Conservation (phyloP, 2,329 filamentous ascomycete species). For the Claviceps maximensis region DNA sequence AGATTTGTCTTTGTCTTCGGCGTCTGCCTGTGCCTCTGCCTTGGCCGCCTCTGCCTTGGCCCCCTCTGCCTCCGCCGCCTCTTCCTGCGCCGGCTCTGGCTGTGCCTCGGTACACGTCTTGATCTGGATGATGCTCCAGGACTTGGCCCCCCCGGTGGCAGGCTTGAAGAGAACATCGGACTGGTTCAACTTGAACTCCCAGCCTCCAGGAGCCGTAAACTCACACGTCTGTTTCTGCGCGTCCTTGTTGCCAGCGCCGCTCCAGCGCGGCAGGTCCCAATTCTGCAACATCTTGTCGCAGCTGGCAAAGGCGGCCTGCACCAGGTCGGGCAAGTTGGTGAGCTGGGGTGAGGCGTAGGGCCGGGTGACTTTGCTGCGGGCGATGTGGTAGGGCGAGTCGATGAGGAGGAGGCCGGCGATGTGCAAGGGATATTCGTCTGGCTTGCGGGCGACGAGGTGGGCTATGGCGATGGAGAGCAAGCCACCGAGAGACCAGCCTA, state of each 20-base stretch:
- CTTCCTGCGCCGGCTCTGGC: background rate
- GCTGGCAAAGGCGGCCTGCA: constrained; percentile 17
- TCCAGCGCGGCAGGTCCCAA: constrained; percentile 17
- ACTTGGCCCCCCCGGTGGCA: constrained; percentile 2
- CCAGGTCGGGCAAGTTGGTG: constrained; percentile 12
- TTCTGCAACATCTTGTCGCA: constrained; percentile 18
- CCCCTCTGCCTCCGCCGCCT: constrained; percentile 1
- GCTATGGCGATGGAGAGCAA: constrained; percentile 15
- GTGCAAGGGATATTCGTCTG: constrained; percentile 10
- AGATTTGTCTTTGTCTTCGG: too few relatives aligned
- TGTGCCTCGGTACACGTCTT: background rate
- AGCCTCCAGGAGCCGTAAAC: constrained; percentile 8
- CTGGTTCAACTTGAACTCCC: constrained; percentile 8
- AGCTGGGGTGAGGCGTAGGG: constrained; percentile 10
- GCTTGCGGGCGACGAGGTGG: constrained; percentile 13
- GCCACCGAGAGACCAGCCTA: constrained; percentile 20
- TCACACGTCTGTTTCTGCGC: constrained; percentile 3
- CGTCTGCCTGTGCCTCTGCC: background rate
- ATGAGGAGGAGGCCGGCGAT: constrained; percentile 16
- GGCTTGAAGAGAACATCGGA: constrained; percentile 12
- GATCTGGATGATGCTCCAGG: constrained; percentile 8
- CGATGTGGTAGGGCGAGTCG: constrained; percentile 16
- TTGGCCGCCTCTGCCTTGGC: background rate
- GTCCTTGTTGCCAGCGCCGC: constrained; percentile 6
- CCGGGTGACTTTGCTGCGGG: constrained; percentile 9